A percentile compares a stretch with the other conserved stretches of the same genome.
Evolutionary conservation across 108 stramenopile genomes (phyloP).

Genomic region (Schizochytrium sp.): DNA sequence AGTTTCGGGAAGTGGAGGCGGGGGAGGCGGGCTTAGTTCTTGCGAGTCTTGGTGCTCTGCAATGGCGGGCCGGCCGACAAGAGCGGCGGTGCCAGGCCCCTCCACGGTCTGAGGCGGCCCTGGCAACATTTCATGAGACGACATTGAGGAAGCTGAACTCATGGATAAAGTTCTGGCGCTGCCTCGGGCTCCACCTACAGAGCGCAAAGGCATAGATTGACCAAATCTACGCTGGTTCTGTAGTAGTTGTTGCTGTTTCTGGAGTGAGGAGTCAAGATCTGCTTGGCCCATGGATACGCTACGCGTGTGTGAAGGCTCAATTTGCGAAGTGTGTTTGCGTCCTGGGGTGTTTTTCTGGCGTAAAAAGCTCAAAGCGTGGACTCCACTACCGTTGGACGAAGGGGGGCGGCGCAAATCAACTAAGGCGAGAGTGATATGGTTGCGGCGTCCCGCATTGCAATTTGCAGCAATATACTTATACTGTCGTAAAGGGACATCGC

Average conservation of each 20-base stretch:
- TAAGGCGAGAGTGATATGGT: neutral
- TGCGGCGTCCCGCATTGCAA: neutral
- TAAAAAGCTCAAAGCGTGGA: neutral
- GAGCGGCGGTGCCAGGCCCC: neutral
- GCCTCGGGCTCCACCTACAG: neutral
- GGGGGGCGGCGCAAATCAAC: conserved; percentile 44
- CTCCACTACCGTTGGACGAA: conserved; percentile 51
- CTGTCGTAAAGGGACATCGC: conserved; percentile 52
- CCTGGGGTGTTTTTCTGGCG: neutral
- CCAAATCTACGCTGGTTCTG: neutral
- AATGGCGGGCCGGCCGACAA: neutral
- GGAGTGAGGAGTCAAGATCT: neutral
- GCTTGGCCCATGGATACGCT: neutral
- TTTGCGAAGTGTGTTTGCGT: neutral
- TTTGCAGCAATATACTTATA: conserved; percentile 42
- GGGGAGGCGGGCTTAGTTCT: neutral
- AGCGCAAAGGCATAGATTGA: neutral
- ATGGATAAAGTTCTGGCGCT: neutral
- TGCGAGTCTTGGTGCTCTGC: neutral
- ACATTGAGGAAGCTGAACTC: neutral
- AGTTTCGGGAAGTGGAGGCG: neutral
- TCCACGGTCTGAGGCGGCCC: neutral
- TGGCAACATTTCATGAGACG: conserved; percentile 18
- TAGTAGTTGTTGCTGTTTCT: neutral
- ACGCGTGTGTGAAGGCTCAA: neutral